These are phyloP conservation scores for Suillus luteus DNA, from an alignment of 768 basidiomycete genomes.

Conservation along the genomic window DNA sequence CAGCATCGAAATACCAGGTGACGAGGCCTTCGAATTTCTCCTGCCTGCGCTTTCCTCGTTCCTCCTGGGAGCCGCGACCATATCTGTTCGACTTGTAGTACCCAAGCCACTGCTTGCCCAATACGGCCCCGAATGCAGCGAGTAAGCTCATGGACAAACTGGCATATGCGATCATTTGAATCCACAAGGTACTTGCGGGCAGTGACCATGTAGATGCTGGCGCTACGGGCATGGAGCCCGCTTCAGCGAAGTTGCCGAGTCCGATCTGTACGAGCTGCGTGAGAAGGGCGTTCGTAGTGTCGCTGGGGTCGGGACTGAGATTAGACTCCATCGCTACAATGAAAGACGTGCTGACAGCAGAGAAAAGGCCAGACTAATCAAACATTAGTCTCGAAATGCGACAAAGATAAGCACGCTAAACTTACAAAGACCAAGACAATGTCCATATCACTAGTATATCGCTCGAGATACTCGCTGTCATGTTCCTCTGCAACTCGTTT, in stretches of 20 bases:
- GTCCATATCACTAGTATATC: slow-evolving; percentile 21
- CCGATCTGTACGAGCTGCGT: slow-evolving; percentile 13
- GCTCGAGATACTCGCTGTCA: slow-evolving; percentile 20
- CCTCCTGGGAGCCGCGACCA: slow-evolving; percentile 12
- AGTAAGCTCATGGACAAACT: slow-evolving; percentile 17
- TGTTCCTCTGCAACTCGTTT: slow-evolving; percentile 16
- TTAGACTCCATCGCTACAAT: slow-evolving; percentile 13
- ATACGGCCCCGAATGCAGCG: slow-evolving; percentile 19
- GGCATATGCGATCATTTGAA: slow-evolving; percentile 16
- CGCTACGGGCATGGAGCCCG: background rate
- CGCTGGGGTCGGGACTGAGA: slow-evolving; percentile 16
- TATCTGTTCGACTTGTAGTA: slow-evolving; percentile 1
- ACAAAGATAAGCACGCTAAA: background rate
- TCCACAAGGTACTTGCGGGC: fast-evolving
- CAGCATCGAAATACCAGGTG: slow-evolving; percentile 17
- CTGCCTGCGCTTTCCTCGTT: slow-evolving; percentile 16
- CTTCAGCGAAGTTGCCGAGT: slow-evolving; percentile 11
- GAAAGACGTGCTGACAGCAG: slow-evolving; percentile 17
- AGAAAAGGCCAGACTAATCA: slow-evolving; percentile 19
- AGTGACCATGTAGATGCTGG: slow-evolving; percentile 2
- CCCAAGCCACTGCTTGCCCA: slow-evolving; percentile 22
- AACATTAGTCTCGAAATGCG: background rate
- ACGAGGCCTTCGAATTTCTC: slow-evolving; percentile 14
- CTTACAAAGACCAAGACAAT: slow-evolving; percentile 27
- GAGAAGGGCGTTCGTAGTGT: slow-evolving; percentile 17